Percentiles rank a stretch among this genome's conserved stretches.
Evolutionary conservation across 2,329 filamentous ascomycete species (phyloP).

Genomic region (Mycosphaerella sp.): DNA sequence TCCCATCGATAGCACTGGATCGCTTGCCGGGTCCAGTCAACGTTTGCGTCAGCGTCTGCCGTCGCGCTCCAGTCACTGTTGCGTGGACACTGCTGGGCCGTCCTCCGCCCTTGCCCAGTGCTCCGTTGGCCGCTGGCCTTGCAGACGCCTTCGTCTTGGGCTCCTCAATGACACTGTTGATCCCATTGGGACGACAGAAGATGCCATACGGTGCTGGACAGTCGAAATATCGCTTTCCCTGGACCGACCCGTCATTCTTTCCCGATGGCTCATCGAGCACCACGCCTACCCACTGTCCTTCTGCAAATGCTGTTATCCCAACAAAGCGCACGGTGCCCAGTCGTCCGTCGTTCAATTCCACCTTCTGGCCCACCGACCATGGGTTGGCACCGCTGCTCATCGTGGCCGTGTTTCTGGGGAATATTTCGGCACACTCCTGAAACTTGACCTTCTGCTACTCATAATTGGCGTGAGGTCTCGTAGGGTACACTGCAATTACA

Average conservation of each 20-base stretch:
- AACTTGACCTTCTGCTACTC: constrained; percentile 4
- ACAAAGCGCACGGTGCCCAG: constrained; percentile 73
- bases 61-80: constrained; percentile 26
- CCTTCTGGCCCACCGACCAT: constrained; percentile 58
- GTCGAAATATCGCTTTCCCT: constrained; percentile 82
- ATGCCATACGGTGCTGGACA: constrained; percentile 68
- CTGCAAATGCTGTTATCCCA: constrained; percentile 71
- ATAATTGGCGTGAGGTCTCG: constrained; percentile 5
- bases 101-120: constrained; percentile 34
- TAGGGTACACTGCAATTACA: too few species aligned
- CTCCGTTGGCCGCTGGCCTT: constrained; percentile 27
- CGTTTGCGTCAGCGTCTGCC: constrained; percentile 24
- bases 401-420: constrained; percentile 1
- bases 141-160: constrained; percentile 21
- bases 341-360: constrained; percentile 73
- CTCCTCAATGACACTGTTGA: constrained; percentile 47
- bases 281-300: constrained; percentile 82
- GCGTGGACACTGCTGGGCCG: constrained; percentile 39
- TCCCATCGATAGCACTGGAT: constrained; percentile 53
- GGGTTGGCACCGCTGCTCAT: constrained; percentile 29
- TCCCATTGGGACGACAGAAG: constrained; percentile 71
- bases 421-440: constrained; percentile 4
- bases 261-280: constrained; percentile 76
- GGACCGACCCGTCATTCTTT: constrained; percentile 90
- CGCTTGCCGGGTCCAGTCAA: constrained; percentile 21